Evolutionary conservation across 2,329 filamentous ascomycete species (phyloP), one percentile per base, ranked within the genome.

Genomic region (Stemphylium vesicarium): DNA sequence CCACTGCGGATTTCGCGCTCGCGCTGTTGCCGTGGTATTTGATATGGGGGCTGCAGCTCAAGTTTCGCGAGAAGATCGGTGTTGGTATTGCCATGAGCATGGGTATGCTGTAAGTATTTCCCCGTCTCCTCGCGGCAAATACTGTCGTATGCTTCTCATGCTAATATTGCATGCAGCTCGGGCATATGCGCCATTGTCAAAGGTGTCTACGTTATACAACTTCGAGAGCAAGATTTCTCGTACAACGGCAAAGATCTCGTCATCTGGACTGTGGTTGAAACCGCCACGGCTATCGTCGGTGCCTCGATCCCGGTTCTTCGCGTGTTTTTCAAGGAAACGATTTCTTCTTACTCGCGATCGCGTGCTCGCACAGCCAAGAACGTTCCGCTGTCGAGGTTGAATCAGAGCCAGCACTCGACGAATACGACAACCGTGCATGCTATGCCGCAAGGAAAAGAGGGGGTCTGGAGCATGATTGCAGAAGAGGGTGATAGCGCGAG

Each of bases 21-120:
- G 69, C 67, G 1, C 52, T 69, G 9, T 31, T 71, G 9, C 69
- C 69, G 1, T 71, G 69, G 69, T 65, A 59, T 29, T 24, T 71
- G n/a, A 53, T 71, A 9, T 64, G 61, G 66, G 55, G 54, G 0
- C 43, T 71, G 20, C 60, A 64, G n/a, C 46, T 71, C 38, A 54
- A 49, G 24, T 38, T 44, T 3, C 57, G 55, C n/a, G 67, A 71
- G 43, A 70, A 69, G 41, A 56, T 71, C 11, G 69, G 69, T 11
- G 62, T 70, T 2, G 62, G 66, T 0, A 61, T 71, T n/a, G 69
- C 69, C 2, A 71, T 71, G 69, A 68, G 64, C 43, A 63, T 69
- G 60, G 69, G 69, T 24, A 8, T 70, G 1, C 43, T 71, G 63
- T 68, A 50, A 31, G 61, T 58, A 4, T 4, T n/a, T 20, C 4